Evolutionary conservation across 495 filamentous ascomycete genomes (phyloP), one percentile per base, ranked within the genome.

Genomic region (Penicillium salamii): DNA sequence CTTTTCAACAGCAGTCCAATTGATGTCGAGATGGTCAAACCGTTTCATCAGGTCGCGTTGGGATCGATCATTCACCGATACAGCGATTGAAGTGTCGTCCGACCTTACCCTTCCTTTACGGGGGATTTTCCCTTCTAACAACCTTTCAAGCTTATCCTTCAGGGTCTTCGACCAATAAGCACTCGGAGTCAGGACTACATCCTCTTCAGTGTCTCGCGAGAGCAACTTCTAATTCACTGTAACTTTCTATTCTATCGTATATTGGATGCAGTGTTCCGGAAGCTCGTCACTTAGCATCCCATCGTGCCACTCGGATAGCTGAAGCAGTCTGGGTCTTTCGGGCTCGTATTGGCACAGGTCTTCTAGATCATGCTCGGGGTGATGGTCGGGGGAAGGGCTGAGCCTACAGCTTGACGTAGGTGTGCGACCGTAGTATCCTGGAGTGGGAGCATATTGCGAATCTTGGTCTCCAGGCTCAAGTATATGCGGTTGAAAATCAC

Each of bases 221-320:
- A 68, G 35, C 19, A 44, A 36, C 45, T n/a, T n/a, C n/a, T 65
- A 63, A 34, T 67, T 66, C 13, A 71, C 34, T 4, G 21, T 51
- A 5, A 67, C 48, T 52, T 67, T 68, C 62, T 55, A 70, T 29
- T 69, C 62, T 38, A 69, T 71, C 17, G 50, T 60, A 50, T 71
- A 69, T 32, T 62, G 49, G 52, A 69, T 57, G 43, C 36, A 66
- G 52, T 6, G 61, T 49, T 53, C 59, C 33, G 42, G 48, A 34
- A 61, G 43, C 51, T 66, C 58, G 52, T 66, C 38, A 41, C 18
- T 26, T 66, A 58, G 3, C 18, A 33, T 46, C 29, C 26, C 34
- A 1, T 56, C 39, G 7, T 53, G 13, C 52, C 42, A 60, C 24
- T 58, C 45, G 15, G 45, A 49, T 15, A 54, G 42, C 18, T 53